These are phyloP conservation scores for Pleurotus citrinopileatus DNA, from an alignment of 768 basidiomycete genomes.

Conservation along the genomic window DNA sequence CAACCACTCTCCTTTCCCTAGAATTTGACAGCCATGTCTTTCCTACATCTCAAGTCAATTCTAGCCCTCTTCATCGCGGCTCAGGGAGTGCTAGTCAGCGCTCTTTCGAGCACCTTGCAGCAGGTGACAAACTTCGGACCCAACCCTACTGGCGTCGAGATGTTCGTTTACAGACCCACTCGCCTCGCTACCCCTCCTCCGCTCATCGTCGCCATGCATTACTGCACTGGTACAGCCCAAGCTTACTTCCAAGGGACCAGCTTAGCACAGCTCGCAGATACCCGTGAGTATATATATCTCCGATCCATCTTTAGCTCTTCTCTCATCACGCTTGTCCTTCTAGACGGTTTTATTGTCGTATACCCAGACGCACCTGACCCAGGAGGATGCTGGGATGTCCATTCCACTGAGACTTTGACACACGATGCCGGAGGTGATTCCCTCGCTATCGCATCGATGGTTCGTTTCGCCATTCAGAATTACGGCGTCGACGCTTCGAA, in stretches of 20 bases:
- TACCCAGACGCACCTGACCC: constrained; percentile 40
- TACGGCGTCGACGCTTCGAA: constrained; percentile 42
- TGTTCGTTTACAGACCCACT: constrained; percentile 44
- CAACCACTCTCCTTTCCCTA: neutral
- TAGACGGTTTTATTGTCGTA: constrained; percentile 48
- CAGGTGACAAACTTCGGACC: constrained; percentile 45
- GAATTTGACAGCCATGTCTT: neutral
- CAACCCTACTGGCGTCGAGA: constrained; percentile 51
- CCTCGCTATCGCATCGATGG: constrained; percentile 43
- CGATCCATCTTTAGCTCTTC: neutral
- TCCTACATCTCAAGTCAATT: neutral
- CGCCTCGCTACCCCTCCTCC: constrained; percentile 35
- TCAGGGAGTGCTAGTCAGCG: constrained; percentile 18
- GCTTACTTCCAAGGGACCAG: constrained; percentile 47
- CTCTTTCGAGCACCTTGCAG: constrained; percentile 29
- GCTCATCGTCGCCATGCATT: constrained; percentile 52
- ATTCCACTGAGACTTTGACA: constrained; percentile 45
- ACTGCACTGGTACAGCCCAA: constrained; percentile 49
- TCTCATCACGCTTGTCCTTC: constrained; percentile 5
- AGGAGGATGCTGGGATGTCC: constrained; percentile 55
- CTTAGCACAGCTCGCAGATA: constrained; percentile 48
- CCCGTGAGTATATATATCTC: neutral
- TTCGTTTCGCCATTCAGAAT: constrained; percentile 45
- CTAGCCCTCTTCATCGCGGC: constrained; percentile 14
- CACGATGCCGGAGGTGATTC: constrained; percentile 58